Conservation (phyloP, 768 basidiomycete genomes). For the Suillus sp. region DNA sequence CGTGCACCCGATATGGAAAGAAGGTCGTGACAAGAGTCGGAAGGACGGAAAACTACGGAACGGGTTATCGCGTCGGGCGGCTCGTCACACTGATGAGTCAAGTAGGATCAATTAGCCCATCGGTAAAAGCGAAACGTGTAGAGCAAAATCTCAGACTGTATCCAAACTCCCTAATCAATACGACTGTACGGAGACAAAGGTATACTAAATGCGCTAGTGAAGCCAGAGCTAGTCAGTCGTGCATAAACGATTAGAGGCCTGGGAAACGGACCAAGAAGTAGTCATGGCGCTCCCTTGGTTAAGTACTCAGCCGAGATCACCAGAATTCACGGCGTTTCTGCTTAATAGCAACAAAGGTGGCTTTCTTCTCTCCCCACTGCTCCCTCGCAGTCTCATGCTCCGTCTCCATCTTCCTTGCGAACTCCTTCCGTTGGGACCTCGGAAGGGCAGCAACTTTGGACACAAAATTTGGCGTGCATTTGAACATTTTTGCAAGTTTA, state of each 20-base stretch:
- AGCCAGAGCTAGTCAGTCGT: constrained; percentile 3
- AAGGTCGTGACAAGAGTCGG: not conserved
- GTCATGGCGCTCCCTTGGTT: not conserved
- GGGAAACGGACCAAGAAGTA: constrained; percentile 6
- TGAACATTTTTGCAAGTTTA: constrained; percentile 76
- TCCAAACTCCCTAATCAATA: not conserved
- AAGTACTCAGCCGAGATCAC: constrained; percentile 41
- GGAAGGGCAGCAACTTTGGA: constrained; percentile 63
- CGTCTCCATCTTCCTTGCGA: constrained; percentile 45
- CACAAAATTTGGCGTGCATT: constrained; percentile 70
- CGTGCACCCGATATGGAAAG: not conserved
- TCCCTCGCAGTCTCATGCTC: constrained; percentile 49
- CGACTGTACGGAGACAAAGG: not conserved
- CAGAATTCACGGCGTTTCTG: constrained; percentile 72
- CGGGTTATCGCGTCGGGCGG: not conserved
- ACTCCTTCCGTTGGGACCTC: constrained; percentile 47
- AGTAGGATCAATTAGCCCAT: not conserved
- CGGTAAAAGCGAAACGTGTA: not conserved
- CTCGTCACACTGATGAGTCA: not conserved
- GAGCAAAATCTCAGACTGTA: too few species aligned
- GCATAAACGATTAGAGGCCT: not conserved
- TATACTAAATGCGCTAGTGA: not conserved
- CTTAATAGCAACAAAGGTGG: constrained; percentile 60
- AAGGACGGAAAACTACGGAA: constrained; percentile 1
- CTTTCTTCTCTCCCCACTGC: constrained; percentile 73